Conservation (phyloP, 805 yeast species). For the Starmera dryadoides region DNA sequence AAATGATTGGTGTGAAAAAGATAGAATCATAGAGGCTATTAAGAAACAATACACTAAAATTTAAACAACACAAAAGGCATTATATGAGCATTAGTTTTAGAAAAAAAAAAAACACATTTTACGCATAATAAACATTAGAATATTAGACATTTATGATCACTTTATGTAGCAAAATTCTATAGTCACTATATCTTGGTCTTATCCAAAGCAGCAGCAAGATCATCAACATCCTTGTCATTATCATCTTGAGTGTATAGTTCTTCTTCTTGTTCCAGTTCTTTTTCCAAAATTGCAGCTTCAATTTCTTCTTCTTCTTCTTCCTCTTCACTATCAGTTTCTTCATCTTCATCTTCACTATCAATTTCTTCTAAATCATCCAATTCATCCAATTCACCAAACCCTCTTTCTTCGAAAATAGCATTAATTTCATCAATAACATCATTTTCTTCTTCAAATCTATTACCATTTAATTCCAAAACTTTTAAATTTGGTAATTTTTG, state of each 20-base stretch:
- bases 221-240: slow-evolving; percentile 42
- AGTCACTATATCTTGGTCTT: slow-evolving; percentile 42
- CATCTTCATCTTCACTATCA: slow-evolving; percentile 52
- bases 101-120: no score
- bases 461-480: slow-evolving; percentile 83
- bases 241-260: slow-evolving; percentile 34
- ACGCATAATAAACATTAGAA: no score
- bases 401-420: slow-evolving; percentile 61
- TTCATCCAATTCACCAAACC: slow-evolving; percentile 82
- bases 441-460: slow-evolving; percentile 84
- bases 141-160: no score
- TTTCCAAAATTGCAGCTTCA: slow-evolving; percentile 32
- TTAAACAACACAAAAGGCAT: slow-evolving; percentile 5
- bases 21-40: slow-evolving; percentile 36
- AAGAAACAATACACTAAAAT: slow-evolving; percentile 24
- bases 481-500: slow-evolving; percentile 53
- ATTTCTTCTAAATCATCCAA: slow-evolving; percentile 90
- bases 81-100: no score
- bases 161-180: no score
- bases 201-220: slow-evolving; percentile 52
- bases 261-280: slow-evolving; percentile 32
- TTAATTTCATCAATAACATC: slow-evolving; percentile 55
- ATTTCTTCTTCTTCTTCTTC: slow-evolving; percentile 38
- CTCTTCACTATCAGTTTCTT: slow-evolving; percentile 30
- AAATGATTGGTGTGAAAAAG: slow-evolving; percentile 64